phyloP scores from a whole-genome alignment of 352 stramenopile genomes.

The Phytophthora sp. region DNA sequence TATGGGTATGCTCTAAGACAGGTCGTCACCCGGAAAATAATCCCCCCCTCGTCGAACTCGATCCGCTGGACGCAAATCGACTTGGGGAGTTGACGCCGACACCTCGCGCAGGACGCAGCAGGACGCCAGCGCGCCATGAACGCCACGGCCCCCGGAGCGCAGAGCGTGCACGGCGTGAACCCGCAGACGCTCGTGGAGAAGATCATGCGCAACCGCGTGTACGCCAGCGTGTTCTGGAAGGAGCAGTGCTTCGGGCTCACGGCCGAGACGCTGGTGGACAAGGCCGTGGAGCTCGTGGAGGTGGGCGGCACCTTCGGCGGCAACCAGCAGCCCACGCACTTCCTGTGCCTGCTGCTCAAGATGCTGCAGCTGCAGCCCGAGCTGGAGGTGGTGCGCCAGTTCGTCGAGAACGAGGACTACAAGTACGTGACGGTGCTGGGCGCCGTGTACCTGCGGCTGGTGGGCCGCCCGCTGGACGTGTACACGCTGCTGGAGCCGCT shows the following conservation, averaged over 20 bases:
- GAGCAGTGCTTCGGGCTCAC: slow-evolving; percentile 98
- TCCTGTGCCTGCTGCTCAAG: slow-evolving; percentile 98
- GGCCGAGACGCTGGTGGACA: slow-evolving; percentile 95
- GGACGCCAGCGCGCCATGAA: slow-evolving; percentile 79
- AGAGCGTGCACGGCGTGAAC: slow-evolving; percentile 95
- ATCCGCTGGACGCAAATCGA: too few relatives aligned
- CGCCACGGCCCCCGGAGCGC: slow-evolving; percentile 90
- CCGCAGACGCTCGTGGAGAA: slow-evolving; percentile 99
- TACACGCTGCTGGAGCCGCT: slow-evolving; percentile 95
- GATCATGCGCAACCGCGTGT: slow-evolving; percentile 98
- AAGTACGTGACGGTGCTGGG: slow-evolving; percentile 98
- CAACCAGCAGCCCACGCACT: slow-evolving; percentile 95
- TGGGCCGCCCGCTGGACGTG: slow-evolving; percentile 92
- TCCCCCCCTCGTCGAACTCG: too few relatives aligned
- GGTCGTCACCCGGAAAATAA: too few relatives aligned
- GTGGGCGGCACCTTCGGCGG: slow-evolving; percentile 95
- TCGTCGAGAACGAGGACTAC: slow-evolving; percentile 98
- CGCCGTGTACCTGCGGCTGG: slow-evolving; percentile 97
- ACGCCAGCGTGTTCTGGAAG: slow-evolving; percentile 97
- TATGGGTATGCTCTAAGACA: too few relatives aligned
- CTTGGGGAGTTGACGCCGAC: too few relatives aligned
- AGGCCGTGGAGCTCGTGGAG: slow-evolving; percentile 93
- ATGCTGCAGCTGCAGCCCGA: slow-evolving; percentile 98
- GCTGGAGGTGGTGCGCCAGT: slow-evolving; percentile 92
- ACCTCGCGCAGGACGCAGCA: neutral